Percentiles rank a stretch among this genome's conserved stretches.
phyloP scores from a whole-genome alignment of 1,284 basidiomycete genomes.

The Papiliotrema flavescens region DNA sequence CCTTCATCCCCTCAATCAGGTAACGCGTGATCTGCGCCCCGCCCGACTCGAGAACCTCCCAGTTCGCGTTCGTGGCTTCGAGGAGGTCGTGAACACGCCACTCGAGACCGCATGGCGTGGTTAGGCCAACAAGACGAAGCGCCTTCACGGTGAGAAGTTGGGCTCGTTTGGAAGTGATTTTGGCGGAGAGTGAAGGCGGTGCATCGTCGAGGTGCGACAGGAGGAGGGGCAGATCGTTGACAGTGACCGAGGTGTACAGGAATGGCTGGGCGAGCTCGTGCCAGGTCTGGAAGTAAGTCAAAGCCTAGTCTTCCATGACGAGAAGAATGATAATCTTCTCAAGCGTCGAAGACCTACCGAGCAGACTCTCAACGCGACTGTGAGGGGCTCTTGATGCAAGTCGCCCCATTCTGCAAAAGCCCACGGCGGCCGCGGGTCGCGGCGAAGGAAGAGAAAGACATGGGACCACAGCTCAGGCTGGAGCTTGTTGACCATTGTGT shows the following conservation, averaged over 20 bases:
- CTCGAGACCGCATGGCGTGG: background rate
- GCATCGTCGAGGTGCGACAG: background rate
- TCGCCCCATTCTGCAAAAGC: background rate
- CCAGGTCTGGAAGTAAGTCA: background rate
- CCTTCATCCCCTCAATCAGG: background rate
- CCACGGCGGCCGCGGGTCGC: background rate
- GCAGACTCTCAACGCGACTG: background rate
- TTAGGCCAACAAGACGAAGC: background rate
- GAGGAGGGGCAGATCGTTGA: conserved; percentile 1
- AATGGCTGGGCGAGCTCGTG: conserved; percentile 2
- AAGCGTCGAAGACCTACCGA: background rate
- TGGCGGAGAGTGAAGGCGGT: background rate
- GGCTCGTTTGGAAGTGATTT: background rate
- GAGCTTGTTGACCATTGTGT: no score
- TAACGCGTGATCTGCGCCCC: background rate
- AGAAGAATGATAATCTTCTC: background rate
- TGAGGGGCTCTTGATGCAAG: conserved; percentile 2
- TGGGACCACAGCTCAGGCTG: conserved; percentile 1
- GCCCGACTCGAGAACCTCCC: background rate
- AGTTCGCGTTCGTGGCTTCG: background rate
- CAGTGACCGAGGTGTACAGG: conserved; percentile 6
- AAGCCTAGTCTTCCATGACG: background rate
- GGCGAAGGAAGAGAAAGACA: background rate
- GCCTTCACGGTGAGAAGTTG: background rate
- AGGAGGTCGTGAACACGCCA: background rate